A percentile compares a stretch with the other conserved stretches of the same genome.
These are phyloP conservation scores for Pseudozyma sp. DNA, from an alignment of 1,284 basidiomycete species.

Conservation along the genomic window DNA sequence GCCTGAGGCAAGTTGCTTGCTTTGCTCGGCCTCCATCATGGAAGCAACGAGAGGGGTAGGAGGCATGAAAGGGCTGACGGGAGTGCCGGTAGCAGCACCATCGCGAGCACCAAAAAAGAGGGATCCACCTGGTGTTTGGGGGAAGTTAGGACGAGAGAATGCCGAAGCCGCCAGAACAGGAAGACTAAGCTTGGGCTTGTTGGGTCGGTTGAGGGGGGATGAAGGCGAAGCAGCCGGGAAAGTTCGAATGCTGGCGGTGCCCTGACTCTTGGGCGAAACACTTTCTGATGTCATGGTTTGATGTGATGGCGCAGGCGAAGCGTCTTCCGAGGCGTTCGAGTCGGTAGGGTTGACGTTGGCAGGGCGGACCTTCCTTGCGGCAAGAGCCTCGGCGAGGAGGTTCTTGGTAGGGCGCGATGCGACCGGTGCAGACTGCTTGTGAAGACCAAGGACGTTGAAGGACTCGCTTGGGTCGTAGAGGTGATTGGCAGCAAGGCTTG, in stretches of 20 bases:
- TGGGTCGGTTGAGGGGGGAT: constrained; percentile 35
- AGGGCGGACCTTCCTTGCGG: constrained; percentile 29
- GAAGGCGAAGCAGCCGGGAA: constrained; percentile 16
- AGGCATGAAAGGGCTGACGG: constrained; percentile 62
- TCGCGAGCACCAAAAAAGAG: constrained; percentile 58
- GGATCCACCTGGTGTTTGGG: constrained; percentile 58
- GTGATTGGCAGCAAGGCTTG: constrained; percentile 36
- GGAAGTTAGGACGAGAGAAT: constrained; percentile 48
- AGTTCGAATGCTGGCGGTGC: background rate
- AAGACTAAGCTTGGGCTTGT: constrained; percentile 41
- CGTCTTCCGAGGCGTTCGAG: constrained; percentile 1
- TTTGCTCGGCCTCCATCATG: constrained; percentile 50
- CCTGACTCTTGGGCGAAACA: constrained; percentile 30
- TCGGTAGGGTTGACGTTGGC: constrained; percentile 9
- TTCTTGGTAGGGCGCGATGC: constrained; percentile 28
- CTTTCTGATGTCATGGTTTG: constrained; percentile 7
- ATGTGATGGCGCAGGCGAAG: constrained; percentile 5
- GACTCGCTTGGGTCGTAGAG: constrained; percentile 34
- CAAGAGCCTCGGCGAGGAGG: constrained; percentile 38
- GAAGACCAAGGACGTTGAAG: constrained; percentile 34
- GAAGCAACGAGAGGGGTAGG: constrained; percentile 58
- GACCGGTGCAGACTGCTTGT: constrained; percentile 21
- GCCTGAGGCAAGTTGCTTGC: constrained; percentile 14
- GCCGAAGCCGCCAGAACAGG: constrained; percentile 33
- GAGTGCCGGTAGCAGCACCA: constrained; percentile 58